Conservation (phyloP, 768 basidiomycete genomes). For the Suillus spraguei region DNA sequence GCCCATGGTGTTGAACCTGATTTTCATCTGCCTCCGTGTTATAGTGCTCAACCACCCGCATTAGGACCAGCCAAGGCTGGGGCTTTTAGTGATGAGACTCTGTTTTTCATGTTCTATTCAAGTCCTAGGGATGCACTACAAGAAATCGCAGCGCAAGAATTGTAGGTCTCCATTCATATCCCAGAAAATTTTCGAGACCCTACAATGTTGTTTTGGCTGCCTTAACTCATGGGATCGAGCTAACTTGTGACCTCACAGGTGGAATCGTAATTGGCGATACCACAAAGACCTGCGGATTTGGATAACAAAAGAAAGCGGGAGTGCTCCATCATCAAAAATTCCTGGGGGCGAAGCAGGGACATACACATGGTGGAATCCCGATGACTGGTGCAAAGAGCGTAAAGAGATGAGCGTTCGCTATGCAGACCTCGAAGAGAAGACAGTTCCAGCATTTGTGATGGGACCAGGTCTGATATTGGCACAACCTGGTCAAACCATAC, state of each 20-base stretch:
- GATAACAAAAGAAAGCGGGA: slow-evolving; percentile 88
- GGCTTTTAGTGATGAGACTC: slow-evolving; percentile 92
- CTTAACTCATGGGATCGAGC: slow-evolving; percentile 1
- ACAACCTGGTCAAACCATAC: slow-evolving; percentile 32
- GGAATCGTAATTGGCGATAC: slow-evolving; percentile 94
- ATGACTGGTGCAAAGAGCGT: slow-evolving; percentile 75
- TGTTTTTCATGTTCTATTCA: slow-evolving; percentile 98
- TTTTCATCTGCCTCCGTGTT: slow-evolving; percentile 88
- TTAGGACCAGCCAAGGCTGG: slow-evolving; percentile 80
- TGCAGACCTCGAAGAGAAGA: slow-evolving; percentile 76
- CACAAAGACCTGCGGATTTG: slow-evolving; percentile 86
- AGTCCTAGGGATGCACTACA: slow-evolving; percentile 90
- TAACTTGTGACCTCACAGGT: slow-evolving; percentile 48
- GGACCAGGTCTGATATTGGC: slow-evolving; percentile 49
- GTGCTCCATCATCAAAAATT: slow-evolving; percentile 74
- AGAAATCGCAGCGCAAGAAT: slow-evolving; percentile 92
- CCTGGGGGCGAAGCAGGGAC: slow-evolving; percentile 83
- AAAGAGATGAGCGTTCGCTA: slow-evolving; percentile 80
- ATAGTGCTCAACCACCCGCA: slow-evolving; percentile 88
- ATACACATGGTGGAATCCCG: slow-evolving; percentile 90
- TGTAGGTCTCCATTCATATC: slow-evolving; percentile 57
- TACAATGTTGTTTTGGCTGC: not conserved
- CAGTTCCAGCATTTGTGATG: slow-evolving; percentile 57
- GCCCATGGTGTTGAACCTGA: slow-evolving; percentile 89
- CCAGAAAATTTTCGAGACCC: not conserved